These are phyloP conservation scores for Glycine latifolia DNA, from an alignment of 306 rosid species.

Conservation along the genomic window DNA sequence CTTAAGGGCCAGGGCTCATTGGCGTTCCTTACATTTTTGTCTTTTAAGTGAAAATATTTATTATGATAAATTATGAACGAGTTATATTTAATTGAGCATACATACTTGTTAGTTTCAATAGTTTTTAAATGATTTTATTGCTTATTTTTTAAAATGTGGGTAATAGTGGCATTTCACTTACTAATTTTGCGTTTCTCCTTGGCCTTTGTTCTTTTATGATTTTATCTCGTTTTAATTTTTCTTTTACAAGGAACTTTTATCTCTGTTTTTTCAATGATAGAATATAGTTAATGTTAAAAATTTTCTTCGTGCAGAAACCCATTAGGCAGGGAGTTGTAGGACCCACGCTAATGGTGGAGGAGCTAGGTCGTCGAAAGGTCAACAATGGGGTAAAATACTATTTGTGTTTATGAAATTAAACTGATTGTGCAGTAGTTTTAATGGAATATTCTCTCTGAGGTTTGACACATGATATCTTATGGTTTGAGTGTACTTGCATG, in stretches of 20 bases:
- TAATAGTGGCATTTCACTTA: constrained; percentile 15
- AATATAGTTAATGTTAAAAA: not conserved
- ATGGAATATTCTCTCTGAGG: constrained; percentile 20
- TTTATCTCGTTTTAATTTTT: too few species aligned
- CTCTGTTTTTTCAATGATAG: not conserved
- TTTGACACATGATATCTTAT: constrained; percentile 7
- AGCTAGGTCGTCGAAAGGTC: constrained; percentile 79
- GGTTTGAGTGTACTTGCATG: not conserved
- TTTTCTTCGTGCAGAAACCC: constrained; percentile 70
- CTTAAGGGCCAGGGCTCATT: not conserved
- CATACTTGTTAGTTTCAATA: too few species aligned
- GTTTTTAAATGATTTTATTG: too few species aligned
- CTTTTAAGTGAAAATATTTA: not conserved
- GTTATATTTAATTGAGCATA: not conserved
- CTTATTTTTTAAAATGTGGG: not conserved
- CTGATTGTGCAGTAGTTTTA: constrained; percentile 29
- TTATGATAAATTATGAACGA: not conserved
- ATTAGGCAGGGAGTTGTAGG: constrained; percentile 86
- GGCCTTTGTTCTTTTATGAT: not conserved
- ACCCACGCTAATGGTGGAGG: constrained; percentile 90
- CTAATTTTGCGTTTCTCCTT: constrained; percentile 16
- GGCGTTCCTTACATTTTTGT: not conserved
- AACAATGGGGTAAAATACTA: constrained; percentile 64
- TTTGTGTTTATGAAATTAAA: constrained; percentile 22
- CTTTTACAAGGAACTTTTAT: too few species aligned